Evolutionary conservation across 371 early-diverging fungal species (phyloP), one percentile per base, ranked within the genome.

Genomic region (Mortierella sp.): DNA sequence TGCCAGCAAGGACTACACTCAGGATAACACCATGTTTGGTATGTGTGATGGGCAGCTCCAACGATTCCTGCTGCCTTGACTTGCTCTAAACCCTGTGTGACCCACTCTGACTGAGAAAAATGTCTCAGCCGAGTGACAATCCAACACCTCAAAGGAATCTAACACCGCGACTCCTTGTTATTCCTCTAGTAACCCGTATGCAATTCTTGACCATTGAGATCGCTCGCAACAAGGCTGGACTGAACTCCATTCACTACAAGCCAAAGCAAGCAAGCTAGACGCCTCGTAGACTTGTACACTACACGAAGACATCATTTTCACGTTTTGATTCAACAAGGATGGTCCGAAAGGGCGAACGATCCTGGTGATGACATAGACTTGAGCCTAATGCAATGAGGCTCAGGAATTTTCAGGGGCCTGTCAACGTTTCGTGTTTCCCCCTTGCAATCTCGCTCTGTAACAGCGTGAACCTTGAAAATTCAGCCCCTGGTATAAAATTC

Each of bases 201-300:
- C 91, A 96, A 89, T 96, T 96, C 79, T 89, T 89, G 80, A 92
- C 93, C 58, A 83, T 96, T 53, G 96, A 96, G 80, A 91, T 96
- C 74, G 94, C 95, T 25, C 86, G 96, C 59, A 95, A 94, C 83
- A 88, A 83, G 68, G 91, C 92, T 63, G 92, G 93, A 31, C 79
- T 88, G 53, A 95, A 95, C 81, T 45, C 67, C 58, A 70, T 68
- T 28, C 69, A 80, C 56, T 78, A 34, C 78, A 66, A 78, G 63
- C 48, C 63, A 68, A 67, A 58, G 34, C 34, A 34, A 34, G 34
- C 4, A 34, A 10, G 34, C 34, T 34, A 10, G n/a, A n/a, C n/a
- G n/a, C n/a, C n/a, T n/a, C n/a, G n/a, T n/a, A n/a, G n/a, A n/a
- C n/a, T n/a, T n/a, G n/a, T n/a, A n/a, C n/a, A n/a, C n/a, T n/a